Evolutionary conservation across 768 basidiomycete species (phyloP).

Genomic region (Mrakia hoshinonis): DNA sequence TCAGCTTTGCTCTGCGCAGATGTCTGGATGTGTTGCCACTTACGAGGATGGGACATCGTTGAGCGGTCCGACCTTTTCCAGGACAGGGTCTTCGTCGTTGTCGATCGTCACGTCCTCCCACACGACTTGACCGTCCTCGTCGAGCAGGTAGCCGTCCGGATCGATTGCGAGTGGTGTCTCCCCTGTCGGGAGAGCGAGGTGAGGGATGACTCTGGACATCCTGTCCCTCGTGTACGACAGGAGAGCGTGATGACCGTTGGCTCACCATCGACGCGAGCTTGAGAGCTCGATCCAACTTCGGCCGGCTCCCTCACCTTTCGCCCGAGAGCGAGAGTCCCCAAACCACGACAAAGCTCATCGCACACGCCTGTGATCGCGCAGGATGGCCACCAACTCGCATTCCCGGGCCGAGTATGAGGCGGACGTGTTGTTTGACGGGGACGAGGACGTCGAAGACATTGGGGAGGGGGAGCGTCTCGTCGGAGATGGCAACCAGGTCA

Average conservation of each 20-base stretch:
- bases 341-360: background rate
- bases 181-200: background rate
- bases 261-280: background rate
- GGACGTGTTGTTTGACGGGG: slow-evolving; percentile 16
- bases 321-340: too few relatives aligned
- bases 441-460: slow-evolving; percentile 3
- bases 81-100: slow-evolving; percentile 37
- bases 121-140: slow-evolving; percentile 26
- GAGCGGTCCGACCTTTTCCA: slow-evolving; percentile 38
- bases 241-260: background rate
- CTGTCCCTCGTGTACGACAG: background rate
- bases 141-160: background rate
- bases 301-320: background rate
- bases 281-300: background rate
- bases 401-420: background rate
- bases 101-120: slow-evolving; percentile 42
- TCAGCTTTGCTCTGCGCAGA: background rate
- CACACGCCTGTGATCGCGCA: background rate
- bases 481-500: background rate
- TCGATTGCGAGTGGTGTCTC: background rate
- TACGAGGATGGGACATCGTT: slow-evolving; percentile 26
- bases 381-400: background rate
- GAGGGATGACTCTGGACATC: background rate
- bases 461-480: background rate
- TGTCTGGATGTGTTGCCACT: background rate